These are phyloP conservation scores for Sindora glabra DNA, from an alignment of 306 rosid genomes.

Conservation along the genomic window DNA sequence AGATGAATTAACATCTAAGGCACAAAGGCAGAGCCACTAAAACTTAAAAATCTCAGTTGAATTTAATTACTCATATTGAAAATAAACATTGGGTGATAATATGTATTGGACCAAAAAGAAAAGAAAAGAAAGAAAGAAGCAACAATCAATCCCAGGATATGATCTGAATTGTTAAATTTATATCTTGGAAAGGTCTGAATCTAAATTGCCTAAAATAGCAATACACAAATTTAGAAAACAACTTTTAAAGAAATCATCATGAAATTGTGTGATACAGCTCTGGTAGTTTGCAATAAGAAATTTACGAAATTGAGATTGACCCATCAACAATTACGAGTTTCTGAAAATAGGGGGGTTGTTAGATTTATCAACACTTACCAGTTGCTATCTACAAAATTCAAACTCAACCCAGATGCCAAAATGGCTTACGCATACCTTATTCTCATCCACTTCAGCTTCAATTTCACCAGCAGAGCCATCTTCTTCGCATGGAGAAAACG, in stretches of 20 bases:
- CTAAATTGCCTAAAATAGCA: slow-evolving; percentile 6
- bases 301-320: slow-evolving; percentile 3
- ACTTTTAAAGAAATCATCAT: background rate
- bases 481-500: slow-evolving; percentile 20
- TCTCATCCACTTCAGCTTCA: slow-evolving; percentile 4
- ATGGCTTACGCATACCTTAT: slow-evolving; percentile 47
- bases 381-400: background rate
- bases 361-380: slow-evolving; percentile 9
- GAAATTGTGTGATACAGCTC: too few relatives aligned
- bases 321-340: slow-evolving; percentile 5
- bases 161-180: slow-evolving; percentile 12
- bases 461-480: background rate
- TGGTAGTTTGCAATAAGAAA: slow-evolving; percentile 1
- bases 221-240: background rate
- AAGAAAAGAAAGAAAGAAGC: too few relatives aligned
- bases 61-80: too few relatives aligned
- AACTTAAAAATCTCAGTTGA: background rate
- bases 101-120: too few relatives aligned
- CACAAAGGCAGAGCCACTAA: background rate
- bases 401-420: background rate
- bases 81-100: too few relatives aligned
- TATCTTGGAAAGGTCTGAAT: slow-evolving; percentile 11
- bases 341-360: slow-evolving; percentile 27
- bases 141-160: slow-evolving; percentile 10
- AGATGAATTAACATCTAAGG: background rate